These are phyloP conservation scores for Sporothrix phasma DNA, from an alignment of 2,329 filamentous ascomycete species.

Conservation along the genomic window DNA sequence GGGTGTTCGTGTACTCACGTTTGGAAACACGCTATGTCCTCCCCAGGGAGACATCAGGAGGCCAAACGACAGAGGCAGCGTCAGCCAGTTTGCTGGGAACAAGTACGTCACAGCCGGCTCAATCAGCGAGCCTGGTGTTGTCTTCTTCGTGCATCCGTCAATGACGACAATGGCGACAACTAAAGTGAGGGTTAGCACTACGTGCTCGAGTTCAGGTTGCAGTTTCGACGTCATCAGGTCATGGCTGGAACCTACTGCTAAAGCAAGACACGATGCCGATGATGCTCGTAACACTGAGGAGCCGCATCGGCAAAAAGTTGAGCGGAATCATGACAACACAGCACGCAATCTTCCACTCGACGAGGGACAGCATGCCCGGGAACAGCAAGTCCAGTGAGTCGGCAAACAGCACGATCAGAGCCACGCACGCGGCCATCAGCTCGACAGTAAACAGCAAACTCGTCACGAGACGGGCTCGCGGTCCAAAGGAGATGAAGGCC, in stretches of 20 bases:
- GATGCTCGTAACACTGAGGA: constrained; percentile 83
- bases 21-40: constrained; percentile 66
- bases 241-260: constrained; percentile 53
- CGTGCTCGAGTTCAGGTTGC: too few species aligned
- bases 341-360: constrained; percentile 78
- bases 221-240: too few species aligned
- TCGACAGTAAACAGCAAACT: constrained; percentile 84
- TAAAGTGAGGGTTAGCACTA: constrained; percentile 26
- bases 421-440: constrained; percentile 78
- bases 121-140: constrained; percentile 70
- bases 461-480: constrained; percentile 67
- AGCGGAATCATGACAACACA: constrained; percentile 69
- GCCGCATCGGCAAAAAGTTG: constrained; percentile 71
- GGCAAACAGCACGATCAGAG: constrained; percentile 83
- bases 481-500: constrained; percentile 82
- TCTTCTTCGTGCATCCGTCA: constrained; percentile 76
- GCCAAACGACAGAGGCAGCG: constrained; percentile 78
- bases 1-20: constrained; percentile 39
- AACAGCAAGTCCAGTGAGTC: constrained; percentile 77
- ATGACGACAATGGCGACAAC: constrained; percentile 76
- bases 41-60: constrained; percentile 72
- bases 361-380: constrained; percentile 53
- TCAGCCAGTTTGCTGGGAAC: constrained; percentile 77
- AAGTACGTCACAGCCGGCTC: constrained; percentile 71
- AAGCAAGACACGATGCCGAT: constrained; percentile 87